These are phyloP conservation scores for Cairneyella variabilis DNA, from an alignment of 495 filamentous ascomycete species.

Conservation along the genomic window DNA sequence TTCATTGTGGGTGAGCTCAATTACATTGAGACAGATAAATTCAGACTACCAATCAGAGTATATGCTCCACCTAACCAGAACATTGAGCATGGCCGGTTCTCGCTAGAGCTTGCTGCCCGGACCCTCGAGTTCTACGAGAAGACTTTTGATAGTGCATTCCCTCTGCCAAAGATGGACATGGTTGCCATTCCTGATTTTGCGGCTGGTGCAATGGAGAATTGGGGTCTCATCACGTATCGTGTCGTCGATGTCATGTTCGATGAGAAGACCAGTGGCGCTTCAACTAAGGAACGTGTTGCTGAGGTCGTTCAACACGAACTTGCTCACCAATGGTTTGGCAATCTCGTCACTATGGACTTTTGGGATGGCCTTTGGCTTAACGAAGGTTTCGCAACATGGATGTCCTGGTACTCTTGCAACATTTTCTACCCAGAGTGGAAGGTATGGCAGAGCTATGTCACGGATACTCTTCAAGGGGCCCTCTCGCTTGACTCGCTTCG, in stretches of 20 bases:
- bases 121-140: conserved; percentile 92
- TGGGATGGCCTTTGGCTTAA: conserved; percentile 99
- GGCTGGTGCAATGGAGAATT: conserved; percentile 98
- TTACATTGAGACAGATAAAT: conserved; percentile 68
- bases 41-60: conserved; percentile 70
- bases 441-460: conserved; percentile 95
- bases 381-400: conserved; percentile 97
- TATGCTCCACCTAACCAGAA: conserved; percentile 85
- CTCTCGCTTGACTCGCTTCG: conserved; percentile 84
- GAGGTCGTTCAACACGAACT: conserved; percentile 95
- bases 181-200: conserved; percentile 83
- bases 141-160: conserved; percentile 68
- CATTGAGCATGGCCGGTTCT: conserved; percentile 82
- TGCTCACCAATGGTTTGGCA: conserved; percentile 98
- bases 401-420: conserved; percentile 66
- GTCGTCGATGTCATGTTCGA: conserved; percentile 89
- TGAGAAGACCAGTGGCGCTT: conserved; percentile 86
- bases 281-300: conserved; percentile 87
- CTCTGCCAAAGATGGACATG: conserved; percentile 92
- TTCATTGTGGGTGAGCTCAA: conserved; percentile 76
- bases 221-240: conserved; percentile 94
- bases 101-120: conserved; percentile 77
- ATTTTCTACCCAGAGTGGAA: conserved; percentile 97
- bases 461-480: conserved; percentile 84
- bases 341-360: conserved; percentile 99